Conservation (phyloP, 768 basidiomycete genomes). For the Podaxis mareebaensis region DNA sequence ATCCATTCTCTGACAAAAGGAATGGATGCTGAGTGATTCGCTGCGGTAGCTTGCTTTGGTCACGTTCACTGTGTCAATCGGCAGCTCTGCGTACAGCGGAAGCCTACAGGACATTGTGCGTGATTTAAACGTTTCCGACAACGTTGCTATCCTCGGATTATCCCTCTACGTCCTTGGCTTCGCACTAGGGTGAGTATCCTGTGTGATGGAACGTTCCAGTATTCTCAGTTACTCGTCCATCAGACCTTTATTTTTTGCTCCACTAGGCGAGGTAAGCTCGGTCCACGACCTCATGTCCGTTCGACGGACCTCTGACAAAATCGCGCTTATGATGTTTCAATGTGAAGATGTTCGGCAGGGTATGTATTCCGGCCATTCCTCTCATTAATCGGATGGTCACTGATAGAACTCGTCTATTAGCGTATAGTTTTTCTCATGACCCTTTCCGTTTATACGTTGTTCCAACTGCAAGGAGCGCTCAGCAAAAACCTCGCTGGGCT, state of each 20-base stretch:
- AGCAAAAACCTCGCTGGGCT: constrained; percentile 49
- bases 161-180: constrained; percentile 67
- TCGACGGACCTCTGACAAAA: constrained; percentile 12
- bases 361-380: constrained; percentile 25
- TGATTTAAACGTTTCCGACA: constrained; percentile 50
- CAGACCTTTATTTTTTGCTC: constrained; percentile 56
- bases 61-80: constrained; percentile 61
- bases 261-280: constrained; percentile 51
- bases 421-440: constrained; percentile 57
- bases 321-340: constrained; percentile 7
- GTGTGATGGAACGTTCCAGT: not conserved
- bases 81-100: constrained; percentile 58
- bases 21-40: constrained; percentile 4
- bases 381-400: not conserved
- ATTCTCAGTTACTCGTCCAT: constrained; percentile 4
- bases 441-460: constrained; percentile 47
- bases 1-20: not conserved
- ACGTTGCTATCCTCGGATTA: constrained; percentile 57
- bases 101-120: constrained; percentile 44
- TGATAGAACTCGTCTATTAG: constrained; percentile 27
- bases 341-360: constrained; percentile 52
- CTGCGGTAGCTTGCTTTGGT: constrained; percentile 44
- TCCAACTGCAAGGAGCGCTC: constrained; percentile 56
- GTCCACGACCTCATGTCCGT: constrained; percentile 6
- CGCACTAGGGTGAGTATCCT: constrained; percentile 47